Evolutionary conservation across 2,329 filamentous ascomycete genomes (phyloP).

Genomic region (Hypomyces rosellus): DNA sequence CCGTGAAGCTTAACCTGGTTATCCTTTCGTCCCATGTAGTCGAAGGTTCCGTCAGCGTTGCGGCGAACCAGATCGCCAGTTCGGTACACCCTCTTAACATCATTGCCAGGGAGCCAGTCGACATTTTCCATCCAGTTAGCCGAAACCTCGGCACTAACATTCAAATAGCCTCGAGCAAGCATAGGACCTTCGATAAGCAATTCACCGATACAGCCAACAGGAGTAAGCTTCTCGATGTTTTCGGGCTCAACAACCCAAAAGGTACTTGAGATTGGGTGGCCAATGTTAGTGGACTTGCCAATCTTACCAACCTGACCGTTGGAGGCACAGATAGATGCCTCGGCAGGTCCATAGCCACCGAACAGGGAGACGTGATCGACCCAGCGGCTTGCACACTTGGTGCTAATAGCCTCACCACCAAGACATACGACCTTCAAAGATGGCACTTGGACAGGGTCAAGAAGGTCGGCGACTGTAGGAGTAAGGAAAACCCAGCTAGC

Average conservation of each 20-base stretch:
- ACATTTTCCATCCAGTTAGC: slow-evolving; percentile 11
- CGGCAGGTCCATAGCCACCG: slow-evolving; percentile 9
- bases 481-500: slow-evolving; percentile 14
- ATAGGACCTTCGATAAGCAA: slow-evolving; percentile 17
- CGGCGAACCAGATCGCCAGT: slow-evolving; percentile 11
- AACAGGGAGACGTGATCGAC: background rate
- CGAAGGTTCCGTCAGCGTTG: slow-evolving; percentile 10
- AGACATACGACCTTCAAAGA: slow-evolving; percentile 8
- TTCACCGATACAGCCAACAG: slow-evolving; percentile 16
- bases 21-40: slow-evolving; percentile 10
- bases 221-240: slow-evolving; percentile 11
- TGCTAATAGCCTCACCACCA: slow-evolving; percentile 9
- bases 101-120: slow-evolving; percentile 7
- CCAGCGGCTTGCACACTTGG: slow-evolving; percentile 8
- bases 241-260: slow-evolving; percentile 17
- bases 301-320: background rate
- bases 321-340: slow-evolving; percentile 10
- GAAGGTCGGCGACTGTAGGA: slow-evolving; percentile 15
- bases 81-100: slow-evolving; percentile 3
- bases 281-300: slow-evolving; percentile 10
- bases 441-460: slow-evolving; percentile 4
- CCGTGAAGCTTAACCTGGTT: slow-evolving; percentile 11
- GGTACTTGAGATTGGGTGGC: slow-evolving; percentile 6
- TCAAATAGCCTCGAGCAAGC: slow-evolving; percentile 16
- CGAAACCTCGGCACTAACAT: slow-evolving; percentile 11